Evolutionary conservation across 2,329 filamentous ascomycete genomes (phyloP).

Genomic region (Hypoxylon sp.): DNA sequence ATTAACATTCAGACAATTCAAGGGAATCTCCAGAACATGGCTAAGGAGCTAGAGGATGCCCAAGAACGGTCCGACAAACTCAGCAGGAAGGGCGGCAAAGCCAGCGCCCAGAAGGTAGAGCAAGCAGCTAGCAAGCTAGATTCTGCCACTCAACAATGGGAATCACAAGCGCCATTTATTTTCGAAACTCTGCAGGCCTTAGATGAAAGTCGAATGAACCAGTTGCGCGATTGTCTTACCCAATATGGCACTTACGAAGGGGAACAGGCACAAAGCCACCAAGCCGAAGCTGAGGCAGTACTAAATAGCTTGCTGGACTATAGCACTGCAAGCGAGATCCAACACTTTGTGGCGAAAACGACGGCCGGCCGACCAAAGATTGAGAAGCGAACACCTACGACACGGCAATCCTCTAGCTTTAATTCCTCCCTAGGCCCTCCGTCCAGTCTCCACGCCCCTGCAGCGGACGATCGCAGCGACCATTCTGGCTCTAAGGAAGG

Average conservation of each 20-base stretch:
- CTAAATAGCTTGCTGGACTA: slow-evolving; percentile 88
- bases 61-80: slow-evolving; percentile 90
- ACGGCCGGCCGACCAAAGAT: slow-evolving; percentile 62
- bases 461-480: slow-evolving; percentile 62
- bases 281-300: slow-evolving; percentile 82
- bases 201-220: slow-evolving; percentile 90
- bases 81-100: slow-evolving; percentile 81
- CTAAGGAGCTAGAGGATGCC: slow-evolving; percentile 86
- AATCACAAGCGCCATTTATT: slow-evolving; percentile 93
- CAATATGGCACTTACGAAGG: slow-evolving; percentile 94
- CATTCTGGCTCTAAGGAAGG: slow-evolving; percentile 62
- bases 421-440: slow-evolving; percentile 52
- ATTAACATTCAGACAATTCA: slow-evolving; percentile 85
- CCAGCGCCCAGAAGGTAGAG: slow-evolving; percentile 83
- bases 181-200: slow-evolving; percentile 93
- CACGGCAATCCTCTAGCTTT: slow-evolving; percentile 60
- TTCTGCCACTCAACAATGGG: slow-evolving; percentile 87
- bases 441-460: slow-evolving; percentile 49
- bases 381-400: slow-evolving; percentile 61
- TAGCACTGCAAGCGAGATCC: slow-evolving; percentile 88
- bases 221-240: slow-evolving; percentile 90
- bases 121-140: slow-evolving; percentile 81
- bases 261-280: slow-evolving; percentile 84
- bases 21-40: slow-evolving; percentile 83
- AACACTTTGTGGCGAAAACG: slow-evolving; percentile 71